phyloP scores from a whole-genome alignment of 2,329 filamentous ascomycete genomes.

The Phaeosphaeria sp. region DNA sequence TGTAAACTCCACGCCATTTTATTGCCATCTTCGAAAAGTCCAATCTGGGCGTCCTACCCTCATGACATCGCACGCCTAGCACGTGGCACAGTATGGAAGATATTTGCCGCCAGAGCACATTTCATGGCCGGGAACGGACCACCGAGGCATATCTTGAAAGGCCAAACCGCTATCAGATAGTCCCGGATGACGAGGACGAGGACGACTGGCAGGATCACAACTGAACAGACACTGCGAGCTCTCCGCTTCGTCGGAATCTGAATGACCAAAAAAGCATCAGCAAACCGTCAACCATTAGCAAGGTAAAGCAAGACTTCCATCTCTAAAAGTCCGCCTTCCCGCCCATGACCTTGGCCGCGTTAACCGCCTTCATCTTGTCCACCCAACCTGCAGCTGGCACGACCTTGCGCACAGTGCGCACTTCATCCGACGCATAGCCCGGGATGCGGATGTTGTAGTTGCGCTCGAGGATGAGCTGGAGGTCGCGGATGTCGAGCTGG shows the following conservation, averaged over 20 bases:
- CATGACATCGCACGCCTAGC: background rate
- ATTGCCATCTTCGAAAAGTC: background rate
- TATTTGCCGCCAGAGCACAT: too few species aligned
- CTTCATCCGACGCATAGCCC: slow-evolving; percentile 91
- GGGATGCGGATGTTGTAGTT: slow-evolving; percentile 82
- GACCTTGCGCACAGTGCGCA: slow-evolving; percentile 92
- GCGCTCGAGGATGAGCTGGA: slow-evolving; percentile 64
- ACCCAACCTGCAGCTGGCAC: slow-evolving; percentile 90
- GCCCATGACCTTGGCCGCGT: slow-evolving; percentile 81
- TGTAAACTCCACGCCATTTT: background rate
- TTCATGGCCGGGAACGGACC: too few species aligned
- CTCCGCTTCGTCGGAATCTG: too few species aligned
- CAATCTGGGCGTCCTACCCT: too few species aligned
- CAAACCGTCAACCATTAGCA: too few species aligned
- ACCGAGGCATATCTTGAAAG: too few species aligned
- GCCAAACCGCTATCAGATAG: too few species aligned
- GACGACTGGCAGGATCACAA: too few species aligned
- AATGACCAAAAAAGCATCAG: too few species aligned
- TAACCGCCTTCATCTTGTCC: slow-evolving; percentile 95
- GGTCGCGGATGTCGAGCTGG: slow-evolving; percentile 78
- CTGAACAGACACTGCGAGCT: too few species aligned
- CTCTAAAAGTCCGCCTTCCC: slow-evolving; percentile 50
- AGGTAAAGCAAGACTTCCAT: background rate
- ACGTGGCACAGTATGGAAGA: too few species aligned
- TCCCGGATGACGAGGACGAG: too few species aligned